Percentiles rank a stretch among this genome's conserved stretches.
phyloP scores from a whole-genome alignment of 208 protist genomes.

The Strigomonas oncopelti region DNA sequence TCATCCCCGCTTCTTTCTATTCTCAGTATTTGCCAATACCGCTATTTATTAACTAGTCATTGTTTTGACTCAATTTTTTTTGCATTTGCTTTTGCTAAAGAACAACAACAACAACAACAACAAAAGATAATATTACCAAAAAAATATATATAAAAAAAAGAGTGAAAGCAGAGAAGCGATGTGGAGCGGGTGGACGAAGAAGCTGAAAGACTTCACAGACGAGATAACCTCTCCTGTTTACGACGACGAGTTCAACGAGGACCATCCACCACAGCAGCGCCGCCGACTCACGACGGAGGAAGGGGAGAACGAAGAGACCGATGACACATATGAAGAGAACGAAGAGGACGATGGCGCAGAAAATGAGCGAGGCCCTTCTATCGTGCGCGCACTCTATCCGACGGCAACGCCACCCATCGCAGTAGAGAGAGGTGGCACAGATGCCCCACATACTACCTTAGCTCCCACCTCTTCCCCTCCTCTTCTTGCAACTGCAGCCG shows the following conservation, averaged over 20 bases:
- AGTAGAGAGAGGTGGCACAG: not conserved
- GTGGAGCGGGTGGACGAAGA: conserved; percentile 59
- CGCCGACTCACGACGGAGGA: not conserved
- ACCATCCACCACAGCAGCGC: not conserved
- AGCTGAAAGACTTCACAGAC: conserved; percentile 71
- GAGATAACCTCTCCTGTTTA: conserved; percentile 65
- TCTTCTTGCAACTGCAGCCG: not conserved
- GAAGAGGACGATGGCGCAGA: not conserved
- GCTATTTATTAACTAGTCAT: not conserved
- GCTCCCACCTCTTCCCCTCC: not conserved
- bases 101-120: too few species aligned
- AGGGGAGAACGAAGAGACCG: conserved; percentile 8
- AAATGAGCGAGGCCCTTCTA: conserved; percentile 9
- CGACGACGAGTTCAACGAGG: conserved; percentile 29
- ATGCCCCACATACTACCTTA: not conserved
- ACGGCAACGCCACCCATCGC: not conserved
- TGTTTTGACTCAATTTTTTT: not conserved
- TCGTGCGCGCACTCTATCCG: not conserved
- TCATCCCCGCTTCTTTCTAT: too few species aligned
- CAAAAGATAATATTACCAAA: not conserved
- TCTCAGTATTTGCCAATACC: too few species aligned
- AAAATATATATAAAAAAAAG: conserved; percentile 7
- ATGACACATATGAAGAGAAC: not conserved
- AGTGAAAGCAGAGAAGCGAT: conserved; percentile 16
- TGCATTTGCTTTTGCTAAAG: too few species aligned